Evolutionary conservation across 2,329 filamentous ascomycete species (phyloP).

Genomic region (Trichoderma brevicompactum): DNA sequence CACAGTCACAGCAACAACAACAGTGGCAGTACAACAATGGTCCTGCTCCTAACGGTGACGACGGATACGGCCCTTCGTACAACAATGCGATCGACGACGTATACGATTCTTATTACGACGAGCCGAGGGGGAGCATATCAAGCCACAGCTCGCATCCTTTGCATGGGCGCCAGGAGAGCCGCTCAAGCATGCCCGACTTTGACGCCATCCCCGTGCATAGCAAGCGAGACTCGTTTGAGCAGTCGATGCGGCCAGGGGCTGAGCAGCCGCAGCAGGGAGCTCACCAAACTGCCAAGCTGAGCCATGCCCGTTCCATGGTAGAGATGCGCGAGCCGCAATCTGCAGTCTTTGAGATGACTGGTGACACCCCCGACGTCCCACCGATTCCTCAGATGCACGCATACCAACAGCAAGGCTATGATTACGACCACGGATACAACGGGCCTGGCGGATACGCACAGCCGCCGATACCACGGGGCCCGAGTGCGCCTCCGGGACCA

Average conservation of each 20-base stretch:
- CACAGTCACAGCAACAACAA: constrained; percentile 16
- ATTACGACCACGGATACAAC: not conserved
- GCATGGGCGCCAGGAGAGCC: constrained; percentile 30
- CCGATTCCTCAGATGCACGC: constrained; percentile 46
- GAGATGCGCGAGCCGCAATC: constrained; percentile 66
- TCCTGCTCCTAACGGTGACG: constrained; percentile 39
- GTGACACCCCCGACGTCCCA: constrained; percentile 62
- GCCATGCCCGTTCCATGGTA: constrained; percentile 68
- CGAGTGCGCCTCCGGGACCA: constrained; percentile 41
- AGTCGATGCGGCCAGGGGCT: constrained; percentile 48
- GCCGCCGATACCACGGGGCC: constrained; percentile 37
- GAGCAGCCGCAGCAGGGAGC: constrained; percentile 54
- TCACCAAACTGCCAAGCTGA: constrained; percentile 58
- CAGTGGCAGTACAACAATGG: not conserved
- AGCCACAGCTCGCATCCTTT: constrained; percentile 33
- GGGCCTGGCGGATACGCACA: constrained; percentile 33
- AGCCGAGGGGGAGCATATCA: constrained; percentile 38
- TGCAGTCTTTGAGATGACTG: constrained; percentile 75
- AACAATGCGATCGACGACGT: constrained; percentile 52
- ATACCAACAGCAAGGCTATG: constrained; percentile 6
- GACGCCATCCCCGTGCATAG: constrained; percentile 45
- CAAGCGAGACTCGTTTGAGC: constrained; percentile 52
- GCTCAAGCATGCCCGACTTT: constrained; percentile 48
- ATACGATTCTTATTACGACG: constrained; percentile 60
- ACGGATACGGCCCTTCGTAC: constrained; percentile 44